These are phyloP conservation scores for Alternaria incomplexa DNA, from an alignment of 2,329 filamentous ascomycete genomes.

Conservation along the genomic window DNA sequence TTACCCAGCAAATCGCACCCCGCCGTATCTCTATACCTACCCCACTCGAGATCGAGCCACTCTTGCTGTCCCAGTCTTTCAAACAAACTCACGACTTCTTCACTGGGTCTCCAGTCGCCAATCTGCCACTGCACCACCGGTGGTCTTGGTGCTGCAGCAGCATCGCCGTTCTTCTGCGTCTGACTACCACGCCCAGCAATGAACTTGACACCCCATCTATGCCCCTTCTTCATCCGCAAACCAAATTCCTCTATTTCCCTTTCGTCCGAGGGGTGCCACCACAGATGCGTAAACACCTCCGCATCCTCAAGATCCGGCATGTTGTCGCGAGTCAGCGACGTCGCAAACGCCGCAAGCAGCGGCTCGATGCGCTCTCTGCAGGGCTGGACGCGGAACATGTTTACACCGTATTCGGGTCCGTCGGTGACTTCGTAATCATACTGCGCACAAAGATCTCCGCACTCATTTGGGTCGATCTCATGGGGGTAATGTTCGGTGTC, in stretches of 20 bases:
- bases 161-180: background rate
- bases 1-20: constrained; percentile 9
- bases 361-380: constrained; percentile 18
- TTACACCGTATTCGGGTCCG: constrained; percentile 7
- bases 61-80: constrained; percentile 15
- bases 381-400: constrained; percentile 15
- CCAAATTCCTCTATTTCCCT: constrained; percentile 4
- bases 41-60: constrained; percentile 13
- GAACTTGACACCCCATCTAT: constrained; percentile 18
- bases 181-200: constrained; percentile 9
- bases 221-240: constrained; percentile 11
- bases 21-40: constrained; percentile 2
- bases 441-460: background rate
- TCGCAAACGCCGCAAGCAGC: constrained; percentile 16
- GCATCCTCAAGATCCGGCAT: constrained; percentile 16
- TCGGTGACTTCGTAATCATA: background rate
- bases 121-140: constrained; percentile 20
- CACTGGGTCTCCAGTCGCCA: constrained; percentile 16
- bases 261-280: constrained; percentile 7
- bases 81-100: constrained; percentile 12
- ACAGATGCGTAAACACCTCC: constrained; percentile 18
- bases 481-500: constrained; percentile 13
- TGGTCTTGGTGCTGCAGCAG: background rate
- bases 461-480: constrained; percentile 7
- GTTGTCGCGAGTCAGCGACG: constrained; percentile 9